phyloP scores from a whole-genome alignment of 2,329 filamentous ascomycete genomes.

The Venturiaceae sp. region DNA sequence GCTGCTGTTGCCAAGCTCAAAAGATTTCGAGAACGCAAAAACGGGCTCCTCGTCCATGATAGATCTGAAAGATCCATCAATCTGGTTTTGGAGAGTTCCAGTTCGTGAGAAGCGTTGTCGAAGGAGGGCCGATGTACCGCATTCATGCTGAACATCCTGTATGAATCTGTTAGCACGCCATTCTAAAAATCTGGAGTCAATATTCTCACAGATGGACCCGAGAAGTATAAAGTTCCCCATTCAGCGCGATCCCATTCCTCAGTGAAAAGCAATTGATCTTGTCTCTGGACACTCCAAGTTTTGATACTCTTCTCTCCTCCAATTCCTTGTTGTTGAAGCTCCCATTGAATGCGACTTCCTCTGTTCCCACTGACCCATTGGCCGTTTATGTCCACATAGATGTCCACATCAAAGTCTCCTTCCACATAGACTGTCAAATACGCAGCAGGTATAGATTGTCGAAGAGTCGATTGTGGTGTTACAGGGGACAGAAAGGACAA shows the following conservation, averaged over 20 bases:
- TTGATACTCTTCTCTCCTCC: slow-evolving; percentile 39
- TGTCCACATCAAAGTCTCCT: slow-evolving; percentile 45
- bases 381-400: slow-evolving; percentile 39
- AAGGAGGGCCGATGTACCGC: slow-evolving; percentile 56
- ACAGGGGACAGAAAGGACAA: slow-evolving; percentile 68
- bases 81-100: slow-evolving; percentile 54
- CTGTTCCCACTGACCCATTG: slow-evolving; percentile 76
- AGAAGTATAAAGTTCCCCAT: slow-evolving; percentile 76
- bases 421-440: slow-evolving; percentile 65
- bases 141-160: slow-evolving; percentile 54
- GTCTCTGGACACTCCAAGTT: slow-evolving; percentile 55
- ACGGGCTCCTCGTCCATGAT: slow-evolving; percentile 74
- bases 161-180: slow-evolving; percentile 13
- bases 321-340: slow-evolving; percentile 39
- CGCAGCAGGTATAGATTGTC: slow-evolving; percentile 73
- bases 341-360: slow-evolving; percentile 61
- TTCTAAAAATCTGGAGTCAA: neutral
- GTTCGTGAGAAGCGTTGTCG: slow-evolving; percentile 60
- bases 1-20: slow-evolving; percentile 15
- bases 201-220: slow-evolving; percentile 30
- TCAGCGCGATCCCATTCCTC: slow-evolving; percentile 67
- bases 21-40: slow-evolving; percentile 55
- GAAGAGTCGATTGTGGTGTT: slow-evolving; percentile 68
- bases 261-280: slow-evolving; percentile 58
- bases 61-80: slow-evolving; percentile 56